phyloP scores from a whole-genome alignment of 2,329 filamentous ascomycete species.

The Microdochium paspali region DNA sequence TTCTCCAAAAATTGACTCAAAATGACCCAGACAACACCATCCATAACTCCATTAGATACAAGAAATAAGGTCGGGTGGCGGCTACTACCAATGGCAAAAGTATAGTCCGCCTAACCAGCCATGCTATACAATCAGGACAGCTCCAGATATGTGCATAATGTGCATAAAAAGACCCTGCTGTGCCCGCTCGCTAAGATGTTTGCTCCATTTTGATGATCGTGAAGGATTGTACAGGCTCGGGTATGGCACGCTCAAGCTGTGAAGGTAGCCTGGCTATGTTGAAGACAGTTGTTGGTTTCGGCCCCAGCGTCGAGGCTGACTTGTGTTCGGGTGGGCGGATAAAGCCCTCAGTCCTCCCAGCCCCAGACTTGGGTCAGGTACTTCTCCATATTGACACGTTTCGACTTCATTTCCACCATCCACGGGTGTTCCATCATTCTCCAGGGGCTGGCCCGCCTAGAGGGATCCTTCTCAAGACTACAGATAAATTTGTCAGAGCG shows the following conservation, averaged over 20 bases:
- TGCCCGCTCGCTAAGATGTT: background rate
- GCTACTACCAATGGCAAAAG: no score
- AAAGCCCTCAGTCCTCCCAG: constrained; percentile 56
- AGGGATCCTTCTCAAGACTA: constrained; percentile 89
- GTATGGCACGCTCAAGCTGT: no score
- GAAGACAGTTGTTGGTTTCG: no score
- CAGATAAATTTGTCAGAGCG: constrained; percentile 4
- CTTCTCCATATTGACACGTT: constrained; percentile 94
- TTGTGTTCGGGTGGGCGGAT: background rate
- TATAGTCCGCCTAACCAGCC: background rate
- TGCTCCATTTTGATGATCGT: background rate
- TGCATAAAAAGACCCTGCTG: background rate
- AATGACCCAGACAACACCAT: background rate
- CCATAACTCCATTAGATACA: background rate
- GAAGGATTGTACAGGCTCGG: no score
- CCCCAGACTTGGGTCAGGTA: constrained; percentile 96
- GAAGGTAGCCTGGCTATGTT: background rate
- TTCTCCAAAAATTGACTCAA: background rate
- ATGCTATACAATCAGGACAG: background rate
- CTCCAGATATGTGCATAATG: background rate
- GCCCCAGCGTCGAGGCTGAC: no score
- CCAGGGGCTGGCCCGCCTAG: constrained; percentile 85
- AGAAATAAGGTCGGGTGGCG: background rate
- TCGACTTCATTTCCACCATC: constrained; percentile 93
- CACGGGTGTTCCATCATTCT: constrained; percentile 98